Percentiles rank a stretch among this genome's conserved stretches.
Evolutionary conservation across 352 stramenopile genomes (phyloP).

Genomic region (Thraustochytrium sp.): DNA sequence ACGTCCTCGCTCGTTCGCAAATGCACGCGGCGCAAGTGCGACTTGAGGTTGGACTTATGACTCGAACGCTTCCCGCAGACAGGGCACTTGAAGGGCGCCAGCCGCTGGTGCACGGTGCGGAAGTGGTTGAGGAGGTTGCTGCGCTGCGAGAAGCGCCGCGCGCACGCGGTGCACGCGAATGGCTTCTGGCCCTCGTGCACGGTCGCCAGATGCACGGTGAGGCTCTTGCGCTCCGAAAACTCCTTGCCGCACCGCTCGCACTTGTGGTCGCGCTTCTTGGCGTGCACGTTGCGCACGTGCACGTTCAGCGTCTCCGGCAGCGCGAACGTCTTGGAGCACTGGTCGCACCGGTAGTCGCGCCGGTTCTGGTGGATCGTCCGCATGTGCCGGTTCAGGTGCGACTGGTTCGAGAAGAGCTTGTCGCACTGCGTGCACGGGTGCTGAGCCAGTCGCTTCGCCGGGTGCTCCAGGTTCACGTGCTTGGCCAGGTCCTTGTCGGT

Average conservation of each 20-base stretch:
- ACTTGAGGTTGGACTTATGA: conserved; percentile 5
- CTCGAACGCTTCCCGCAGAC: conserved; percentile 9
- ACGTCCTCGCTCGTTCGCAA: background rate
- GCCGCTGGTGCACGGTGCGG: conserved; percentile 9
- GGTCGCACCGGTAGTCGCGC: background rate
- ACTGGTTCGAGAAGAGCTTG: conserved; percentile 14
- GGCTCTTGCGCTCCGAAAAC: background rate
- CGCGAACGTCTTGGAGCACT: background rate
- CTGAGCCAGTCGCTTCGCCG: background rate
- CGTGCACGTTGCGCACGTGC: conserved; percentile 25
- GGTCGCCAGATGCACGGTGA: background rate
- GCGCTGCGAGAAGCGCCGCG: background rate
- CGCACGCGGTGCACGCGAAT: background rate
- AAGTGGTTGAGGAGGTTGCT: conserved; percentile 30
- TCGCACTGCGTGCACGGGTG: background rate
- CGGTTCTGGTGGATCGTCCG: background rate
- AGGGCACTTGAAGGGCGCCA: background rate
- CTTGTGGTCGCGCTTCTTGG: background rate
- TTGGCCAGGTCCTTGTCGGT: background rate
- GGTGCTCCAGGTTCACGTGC: conserved; percentile 22
- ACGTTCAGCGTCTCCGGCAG: background rate
- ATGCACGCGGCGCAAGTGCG: background rate
- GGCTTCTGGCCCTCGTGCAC: background rate
- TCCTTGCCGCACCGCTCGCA: background rate
- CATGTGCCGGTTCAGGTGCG: background rate